Percentiles rank a stretch among this genome's conserved stretches.
Evolutionary conservation across 345 rosid species (phyloP).

Genomic region (Erucastrum elatum): DNA sequence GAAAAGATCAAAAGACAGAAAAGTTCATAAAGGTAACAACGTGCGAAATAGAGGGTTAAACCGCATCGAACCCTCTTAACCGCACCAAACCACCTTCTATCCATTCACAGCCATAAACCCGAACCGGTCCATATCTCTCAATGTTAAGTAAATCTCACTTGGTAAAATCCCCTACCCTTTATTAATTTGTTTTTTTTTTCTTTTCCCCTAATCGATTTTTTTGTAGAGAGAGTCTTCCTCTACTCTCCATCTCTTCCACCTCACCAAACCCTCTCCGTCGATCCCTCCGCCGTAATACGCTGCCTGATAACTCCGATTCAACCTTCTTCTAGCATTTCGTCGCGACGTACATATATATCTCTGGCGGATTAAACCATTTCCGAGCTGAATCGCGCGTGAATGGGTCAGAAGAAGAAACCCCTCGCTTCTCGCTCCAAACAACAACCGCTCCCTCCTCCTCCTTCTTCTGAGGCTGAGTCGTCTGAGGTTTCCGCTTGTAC

Average conservation of each 20-base stretch:
- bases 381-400: slow-evolving; percentile 36
- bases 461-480: slow-evolving; percentile 33
- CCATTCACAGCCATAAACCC: background rate
- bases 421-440: slow-evolving; percentile 62
- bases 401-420: slow-evolving; percentile 84
- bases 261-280: slow-evolving; percentile 48
- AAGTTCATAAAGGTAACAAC: background rate
- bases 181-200: too few species aligned
- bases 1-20: too few species aligned
- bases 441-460: slow-evolving; percentile 19
- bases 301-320: slow-evolving; percentile 12
- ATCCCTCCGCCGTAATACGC: slow-evolving; percentile 31
- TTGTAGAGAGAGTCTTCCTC: slow-evolving; percentile 10
- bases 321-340: slow-evolving; percentile 8
- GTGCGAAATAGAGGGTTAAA: background rate
- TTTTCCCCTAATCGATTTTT: background rate
- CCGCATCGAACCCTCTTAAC: background rate
- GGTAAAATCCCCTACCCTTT: background rate
- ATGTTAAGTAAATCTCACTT: background rate
- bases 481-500: slow-evolving; percentile 20
- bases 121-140: background rate
- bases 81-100: too few species aligned
- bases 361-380: slow-evolving; percentile 39
- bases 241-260: slow-evolving; percentile 29
- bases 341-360: background rate